Percentiles rank a stretch among this genome's conserved stretches.
phyloP scores from a whole-genome alignment of 148 eudicot genomes.

The Drosera capensis region DNA sequence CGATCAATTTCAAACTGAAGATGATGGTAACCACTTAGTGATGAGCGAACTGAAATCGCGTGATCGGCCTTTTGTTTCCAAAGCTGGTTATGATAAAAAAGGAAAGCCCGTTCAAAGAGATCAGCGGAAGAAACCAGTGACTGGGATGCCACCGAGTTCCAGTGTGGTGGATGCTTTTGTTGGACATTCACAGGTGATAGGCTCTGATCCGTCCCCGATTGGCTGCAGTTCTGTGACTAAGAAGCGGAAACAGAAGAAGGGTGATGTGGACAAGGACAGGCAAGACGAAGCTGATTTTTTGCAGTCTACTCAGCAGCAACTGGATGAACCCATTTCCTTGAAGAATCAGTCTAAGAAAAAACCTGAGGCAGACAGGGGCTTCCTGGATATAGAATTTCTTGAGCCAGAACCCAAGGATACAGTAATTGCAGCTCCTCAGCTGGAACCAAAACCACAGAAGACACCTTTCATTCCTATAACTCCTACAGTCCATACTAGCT shows the following conservation, averaged over 20 bases:
- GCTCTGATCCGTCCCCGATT: conserved; percentile 23
- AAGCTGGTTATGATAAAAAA: conserved; percentile 21
- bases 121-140: conserved; percentile 17
- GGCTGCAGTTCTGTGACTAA: conserved; percentile 27
- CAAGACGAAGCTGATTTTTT: conserved; percentile 18
- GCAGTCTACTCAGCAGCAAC: conserved; percentile 23
- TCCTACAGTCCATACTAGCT: conserved; percentile 66
- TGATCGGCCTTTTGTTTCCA: conserved; percentile 14
- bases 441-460: conserved; percentile 45
- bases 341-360: conserved; percentile 49
- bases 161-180: conserved; percentile 19
- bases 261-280: conserved; percentile 19
- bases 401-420: conserved; percentile 35
- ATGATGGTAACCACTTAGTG: conserved; percentile 51
- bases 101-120: conserved; percentile 26
- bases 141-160: conserved; percentile 28
- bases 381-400: conserved; percentile 24
- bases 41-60: conserved; percentile 54
- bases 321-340: conserved; percentile 24
- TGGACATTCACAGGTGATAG: conserved; percentile 20
- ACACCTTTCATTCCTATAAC: conserved; percentile 53
- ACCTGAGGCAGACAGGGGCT: conserved; percentile 25
- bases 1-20: conserved; percentile 40
- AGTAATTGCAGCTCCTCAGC: conserved; percentile 33
- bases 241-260: conserved; percentile 46